Base-by-base conservation (phyloP, 2,329 filamentous ascomycete species). In the Pseudogymnoascus sp. region DNA sequence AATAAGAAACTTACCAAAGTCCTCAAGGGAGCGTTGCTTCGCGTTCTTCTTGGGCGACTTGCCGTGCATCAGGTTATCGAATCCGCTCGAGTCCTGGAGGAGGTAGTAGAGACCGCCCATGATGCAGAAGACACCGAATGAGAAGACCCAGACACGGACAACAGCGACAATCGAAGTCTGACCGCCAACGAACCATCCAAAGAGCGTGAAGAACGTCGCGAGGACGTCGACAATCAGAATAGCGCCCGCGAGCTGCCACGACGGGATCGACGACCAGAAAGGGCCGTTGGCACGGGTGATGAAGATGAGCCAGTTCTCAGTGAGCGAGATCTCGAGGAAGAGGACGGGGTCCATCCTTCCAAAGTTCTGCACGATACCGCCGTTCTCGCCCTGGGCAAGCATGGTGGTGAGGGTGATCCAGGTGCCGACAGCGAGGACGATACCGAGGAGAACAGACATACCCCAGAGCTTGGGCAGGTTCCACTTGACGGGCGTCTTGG, bases 291-390 rank as follows among this genome's bases (percentile, higher is more conserved):
- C 89, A 82, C 92, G 91, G 67, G 91, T 96, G 78, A 96, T 93
- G 81, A 96, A 95, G 77, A 96, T 96, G 60, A 96, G 84, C 91
- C 92, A 96, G 80, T 95, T 96, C 82, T 96, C 90, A 64, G 91
- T 92, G 61, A 96, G 84, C 10, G 90, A 91, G 75, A 96, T 90
- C 78, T 96, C 85, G 38, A 96, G 86, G 84, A 96, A 96, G 71
- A 96, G 78, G 63, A 96, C 86, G 69, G 87, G 85, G 69, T 96
- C 90, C 62, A 90, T 79, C 73, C 87, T 84, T 83, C 91, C 91
- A 70, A 88, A 90, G 79, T 94, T 93, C 82, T 96, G 89, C 67
- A 92, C 89, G 70, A 96, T 93, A 83, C 91, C 91, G 70, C 89
- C 89, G 68, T 89, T 77, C 70, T 87, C 78, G 66, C 83, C 81